A percentile compares a stretch with the other conserved stretches of the same genome.
phyloP scores from a whole-genome alignment of 139 green algal genomes.

The Raphidocelis subcapitata region DNA sequence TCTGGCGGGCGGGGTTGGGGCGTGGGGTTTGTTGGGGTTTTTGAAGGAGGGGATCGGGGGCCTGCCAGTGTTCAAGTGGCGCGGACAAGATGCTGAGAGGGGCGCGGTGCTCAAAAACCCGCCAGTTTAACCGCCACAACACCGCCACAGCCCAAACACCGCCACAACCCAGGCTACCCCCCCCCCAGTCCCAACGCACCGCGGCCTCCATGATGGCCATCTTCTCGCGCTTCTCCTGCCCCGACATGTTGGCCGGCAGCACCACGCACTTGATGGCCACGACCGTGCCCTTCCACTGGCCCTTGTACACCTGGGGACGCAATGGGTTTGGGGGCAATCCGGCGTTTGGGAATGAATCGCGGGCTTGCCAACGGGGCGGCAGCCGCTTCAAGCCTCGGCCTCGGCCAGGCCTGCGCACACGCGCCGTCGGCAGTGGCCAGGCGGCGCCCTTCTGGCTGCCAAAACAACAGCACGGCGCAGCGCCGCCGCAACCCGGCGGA shows the following conservation, averaged over 20 bases:
- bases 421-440: neutral
- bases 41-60: too few relatives aligned
- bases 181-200: too few relatives aligned
- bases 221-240: conserved; percentile 51
- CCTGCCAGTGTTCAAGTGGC: too few relatives aligned
- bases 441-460: neutral
- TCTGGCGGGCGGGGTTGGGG: too few relatives aligned
- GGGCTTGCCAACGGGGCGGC: neutral
- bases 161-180: too few relatives aligned
- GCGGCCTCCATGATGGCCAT: conserved; percentile 51
- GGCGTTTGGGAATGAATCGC: too few relatives aligned
- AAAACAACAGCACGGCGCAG: neutral
- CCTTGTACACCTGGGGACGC: conserved; percentile 26
- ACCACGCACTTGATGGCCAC: conserved; percentile 30
- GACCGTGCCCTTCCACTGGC: conserved; percentile 26
- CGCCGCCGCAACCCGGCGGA: neutral
- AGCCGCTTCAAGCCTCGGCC: neutral
- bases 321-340: neutral
- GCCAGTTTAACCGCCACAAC: too few relatives aligned
- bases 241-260: conserved; percentile 40
- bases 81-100: too few relatives aligned
- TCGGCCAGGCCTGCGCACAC: neutral
- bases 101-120: too few relatives aligned
- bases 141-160: too few relatives aligned
- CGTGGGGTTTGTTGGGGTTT: too few relatives aligned